Evolutionary conservation across 257 asterid species (phyloP).

Genomic region (Ballota nigra): DNA sequence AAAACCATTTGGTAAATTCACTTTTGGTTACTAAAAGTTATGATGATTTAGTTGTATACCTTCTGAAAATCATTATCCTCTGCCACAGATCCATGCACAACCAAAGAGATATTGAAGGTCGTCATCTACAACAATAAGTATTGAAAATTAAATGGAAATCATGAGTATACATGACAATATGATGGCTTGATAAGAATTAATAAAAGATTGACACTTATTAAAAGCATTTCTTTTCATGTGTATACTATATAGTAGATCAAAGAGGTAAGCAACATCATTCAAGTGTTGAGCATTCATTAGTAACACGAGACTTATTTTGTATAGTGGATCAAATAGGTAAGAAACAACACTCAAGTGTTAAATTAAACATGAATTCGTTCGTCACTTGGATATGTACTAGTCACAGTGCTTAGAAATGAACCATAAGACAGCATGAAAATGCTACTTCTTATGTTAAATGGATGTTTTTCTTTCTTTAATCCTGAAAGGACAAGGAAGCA

Average conservation of each 20-base stretch:
- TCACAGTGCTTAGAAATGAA: neutral
- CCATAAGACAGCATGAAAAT: neutral
- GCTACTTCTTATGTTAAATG: neutral
- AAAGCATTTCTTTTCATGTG: conserved; percentile 5
- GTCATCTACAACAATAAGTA: conserved; percentile 59
- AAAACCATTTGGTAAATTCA: conserved; percentile 5
- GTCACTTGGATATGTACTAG: neutral
- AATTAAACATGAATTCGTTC: neutral
- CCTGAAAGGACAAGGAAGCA: conserved; percentile 9
- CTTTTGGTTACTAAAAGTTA: conserved; percentile 1
- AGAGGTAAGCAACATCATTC: no score
- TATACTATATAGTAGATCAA: no score
- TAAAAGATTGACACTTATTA: neutral
- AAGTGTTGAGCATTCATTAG: conserved; percentile 3
- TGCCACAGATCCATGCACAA: conserved; percentile 83
- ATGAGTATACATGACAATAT: neutral
- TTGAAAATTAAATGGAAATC: conserved; percentile 13
- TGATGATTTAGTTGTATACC: conserved; percentile 40
- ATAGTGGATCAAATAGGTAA: neutral
- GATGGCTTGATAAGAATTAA: neutral
- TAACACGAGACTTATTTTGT: neutral
- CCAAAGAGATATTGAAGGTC: conserved; percentile 82
- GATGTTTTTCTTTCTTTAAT: neutral
- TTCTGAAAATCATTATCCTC: conserved; percentile 82
- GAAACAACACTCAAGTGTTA: neutral